Base-by-base conservation (phyloP, 176 grass and related monocot species). In the Oryza meyeriana region DNA sequence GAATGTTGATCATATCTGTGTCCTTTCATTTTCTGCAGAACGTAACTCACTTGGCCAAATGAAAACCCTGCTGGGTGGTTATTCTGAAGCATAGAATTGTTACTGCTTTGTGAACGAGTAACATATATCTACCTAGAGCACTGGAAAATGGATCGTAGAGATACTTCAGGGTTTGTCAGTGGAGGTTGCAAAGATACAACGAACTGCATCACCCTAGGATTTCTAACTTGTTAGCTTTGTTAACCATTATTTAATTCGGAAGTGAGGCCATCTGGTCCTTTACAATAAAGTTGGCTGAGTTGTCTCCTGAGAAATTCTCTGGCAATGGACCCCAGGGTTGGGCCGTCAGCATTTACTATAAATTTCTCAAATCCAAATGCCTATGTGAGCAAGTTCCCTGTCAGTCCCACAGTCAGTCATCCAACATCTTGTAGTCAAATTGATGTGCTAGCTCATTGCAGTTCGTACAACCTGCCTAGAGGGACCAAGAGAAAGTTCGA, bases 91-190 rank as follows among this genome's bases (percentile, higher is more conserved):
- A 8, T 86, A 82, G 61, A 52, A 45, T 17, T 61, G 17, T 73
- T 3, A n/a, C 57, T 2, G 3, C 36, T 67, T 82, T 16, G 45
- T 86, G 68, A 86, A 74, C 28, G 40, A 62, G 61, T 27, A 74
- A 17, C 6, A 25, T 52, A 5, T 10, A 63, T 83, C 76, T 77
- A 18, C 18, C 30, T 74, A 74, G 5, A 86, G 12, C 67, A 70
- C 87, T 84, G 66, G 90, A 68, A 83, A 38, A 97, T 97, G 94
- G 94, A 97, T 69, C 88, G 88, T 76, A 63, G 1, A 14, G 96
- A 99, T 88, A 99, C 96, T 44, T 85, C 69, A 17, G 96, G 96
- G 72, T 99, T 95, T 94, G 96, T 99, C 45, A 99, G 96, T 69
- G 96, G 96, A 72, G 96, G 96, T 27, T 92, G 88, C 91, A n/a